phyloP scores from a whole-genome alignment of 164 flowering plant genomes.

The Stephania japonica region DNA sequence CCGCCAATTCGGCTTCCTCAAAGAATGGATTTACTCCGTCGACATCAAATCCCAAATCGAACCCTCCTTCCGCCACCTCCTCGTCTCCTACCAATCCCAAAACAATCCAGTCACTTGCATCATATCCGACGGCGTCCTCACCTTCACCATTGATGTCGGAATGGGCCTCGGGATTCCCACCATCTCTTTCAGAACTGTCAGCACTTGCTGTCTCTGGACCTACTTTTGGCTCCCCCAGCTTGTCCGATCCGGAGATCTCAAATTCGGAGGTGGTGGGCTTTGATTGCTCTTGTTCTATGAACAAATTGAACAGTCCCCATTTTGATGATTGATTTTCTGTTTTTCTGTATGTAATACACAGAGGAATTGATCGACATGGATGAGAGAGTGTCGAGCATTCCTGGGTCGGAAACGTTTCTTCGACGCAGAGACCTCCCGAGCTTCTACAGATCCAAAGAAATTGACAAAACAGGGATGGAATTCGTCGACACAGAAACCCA shows the following conservation, averaged over 20 bases:
- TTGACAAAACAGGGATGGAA: not conserved
- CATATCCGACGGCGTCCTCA: slow-evolving; percentile 36
- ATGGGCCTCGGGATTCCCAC: slow-evolving; percentile 31
- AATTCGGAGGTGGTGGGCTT: slow-evolving; percentile 17
- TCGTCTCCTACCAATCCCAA: slow-evolving; percentile 8
- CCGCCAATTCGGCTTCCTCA: not conserved
- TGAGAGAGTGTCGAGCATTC: slow-evolving; percentile 14
- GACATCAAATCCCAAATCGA: not conserved
- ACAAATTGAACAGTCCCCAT: too few species aligned
- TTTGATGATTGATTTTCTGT: not conserved
- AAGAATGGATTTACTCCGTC: slow-evolving; percentile 18
- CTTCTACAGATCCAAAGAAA: slow-evolving; percentile 16
- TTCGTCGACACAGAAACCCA: slow-evolving; percentile 3
- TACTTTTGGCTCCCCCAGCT: slow-evolving; percentile 24
- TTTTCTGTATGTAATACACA: not conserved
- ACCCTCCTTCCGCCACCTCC: slow-evolving; percentile 23
- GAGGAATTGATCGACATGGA: slow-evolving; percentile 31
- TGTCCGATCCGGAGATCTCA: slow-evolving; percentile 27
- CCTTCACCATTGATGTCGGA: slow-evolving; percentile 30
- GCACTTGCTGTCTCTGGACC: slow-evolving; percentile 35
- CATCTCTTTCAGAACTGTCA: slow-evolving; percentile 31
- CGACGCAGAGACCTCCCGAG: slow-evolving; percentile 39
- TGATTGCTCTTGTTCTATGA: not conserved
- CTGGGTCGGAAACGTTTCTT: slow-evolving; percentile 31
- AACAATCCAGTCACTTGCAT: slow-evolving; percentile 25